phyloP scores from a whole-genome alignment of 495 filamentous ascomycete species.

The Rhypophila decipiens region DNA sequence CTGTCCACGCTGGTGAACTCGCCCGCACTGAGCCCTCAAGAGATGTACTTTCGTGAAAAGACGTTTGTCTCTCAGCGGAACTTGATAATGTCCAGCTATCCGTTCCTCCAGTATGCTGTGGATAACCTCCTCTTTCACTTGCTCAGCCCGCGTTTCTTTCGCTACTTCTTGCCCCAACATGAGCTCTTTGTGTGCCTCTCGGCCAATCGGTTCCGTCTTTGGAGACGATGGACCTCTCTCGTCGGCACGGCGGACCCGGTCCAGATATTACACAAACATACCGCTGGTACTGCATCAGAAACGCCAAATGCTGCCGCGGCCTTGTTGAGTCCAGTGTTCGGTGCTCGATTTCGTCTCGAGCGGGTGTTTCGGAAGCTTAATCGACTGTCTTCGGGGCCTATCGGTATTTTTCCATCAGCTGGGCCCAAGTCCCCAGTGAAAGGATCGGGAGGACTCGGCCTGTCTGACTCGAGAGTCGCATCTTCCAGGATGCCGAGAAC shows the following conservation, averaged over 20 bases:
- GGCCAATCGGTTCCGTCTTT: conserved; percentile 23
- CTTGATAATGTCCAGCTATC: conserved; percentile 24
- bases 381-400: conserved; percentile 7
- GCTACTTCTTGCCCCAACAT: conserved; percentile 31
- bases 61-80: conserved; percentile 19
- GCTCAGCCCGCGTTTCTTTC: conserved; percentile 21
- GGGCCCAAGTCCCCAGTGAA: not conserved
- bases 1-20: not conserved
- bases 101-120: conserved; percentile 32
- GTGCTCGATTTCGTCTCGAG: conserved; percentile 24
- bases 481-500: conserved; percentile 8
- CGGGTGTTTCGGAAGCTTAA: conserved; percentile 23
- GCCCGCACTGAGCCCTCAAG: not conserved
- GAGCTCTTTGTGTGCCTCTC: conserved; percentile 19
- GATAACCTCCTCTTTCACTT: conserved; percentile 30
- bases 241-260: conserved; percentile 26
- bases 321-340: conserved; percentile 28
- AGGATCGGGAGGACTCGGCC: not conserved
- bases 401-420: not conserved
- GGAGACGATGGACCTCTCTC: conserved; percentile 31
- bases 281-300: too few species aligned
- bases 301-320: conserved; percentile 7
- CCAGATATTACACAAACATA: conserved; percentile 13
- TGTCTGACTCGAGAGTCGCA: not conserved
- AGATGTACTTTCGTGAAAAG: conserved; percentile 5